These are phyloP conservation scores for Xylariales sp. DNA, from an alignment of 2,329 filamentous ascomycete species.

Conservation along the genomic window DNA sequence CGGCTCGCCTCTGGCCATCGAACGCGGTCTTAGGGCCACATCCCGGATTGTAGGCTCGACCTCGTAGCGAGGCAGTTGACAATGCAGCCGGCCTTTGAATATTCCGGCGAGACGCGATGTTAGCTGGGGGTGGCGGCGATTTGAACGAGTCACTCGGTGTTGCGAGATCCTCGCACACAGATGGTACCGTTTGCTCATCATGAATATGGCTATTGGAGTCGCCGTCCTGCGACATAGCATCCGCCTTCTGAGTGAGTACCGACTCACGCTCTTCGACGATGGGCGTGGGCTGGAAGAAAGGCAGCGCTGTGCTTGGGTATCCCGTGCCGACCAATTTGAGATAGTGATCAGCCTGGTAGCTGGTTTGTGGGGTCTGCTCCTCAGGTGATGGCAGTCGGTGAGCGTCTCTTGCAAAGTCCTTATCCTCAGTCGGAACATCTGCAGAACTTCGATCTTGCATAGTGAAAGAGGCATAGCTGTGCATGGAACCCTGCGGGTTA, in stretches of 20 bases:
- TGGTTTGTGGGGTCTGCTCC: slow-evolving; percentile 16
- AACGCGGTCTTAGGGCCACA: slow-evolving; percentile 41
- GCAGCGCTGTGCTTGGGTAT: slow-evolving; percentile 15
- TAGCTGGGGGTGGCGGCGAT: slow-evolving; percentile 45
- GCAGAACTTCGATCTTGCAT: slow-evolving; percentile 6
- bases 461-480: slow-evolving; percentile 14
- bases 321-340: slow-evolving; percentile 13
- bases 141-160: slow-evolving; percentile 33
- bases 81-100: slow-evolving; percentile 44
- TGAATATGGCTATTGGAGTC: neutral
- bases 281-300: slow-evolving; percentile 18
- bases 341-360: slow-evolving; percentile 18
- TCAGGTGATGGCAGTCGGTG: slow-evolving; percentile 17
- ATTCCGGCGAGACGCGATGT: slow-evolving; percentile 51
- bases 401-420: slow-evolving; percentile 9
- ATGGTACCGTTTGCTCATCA: neutral
- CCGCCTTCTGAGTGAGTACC: slow-evolving; percentile 8
- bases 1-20: slow-evolving; percentile 40
- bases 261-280: slow-evolving; percentile 13
- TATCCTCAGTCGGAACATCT: slow-evolving; percentile 4
- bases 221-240: neutral
- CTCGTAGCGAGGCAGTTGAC: slow-evolving; percentile 40
- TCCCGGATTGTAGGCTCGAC: slow-evolving; percentile 32
- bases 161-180: neutral
- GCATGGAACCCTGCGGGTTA: slow-evolving; percentile 14